These are phyloP conservation scores for Pichia nakasei DNA, from an alignment of 805 yeast species.

Conservation along the genomic window DNA sequence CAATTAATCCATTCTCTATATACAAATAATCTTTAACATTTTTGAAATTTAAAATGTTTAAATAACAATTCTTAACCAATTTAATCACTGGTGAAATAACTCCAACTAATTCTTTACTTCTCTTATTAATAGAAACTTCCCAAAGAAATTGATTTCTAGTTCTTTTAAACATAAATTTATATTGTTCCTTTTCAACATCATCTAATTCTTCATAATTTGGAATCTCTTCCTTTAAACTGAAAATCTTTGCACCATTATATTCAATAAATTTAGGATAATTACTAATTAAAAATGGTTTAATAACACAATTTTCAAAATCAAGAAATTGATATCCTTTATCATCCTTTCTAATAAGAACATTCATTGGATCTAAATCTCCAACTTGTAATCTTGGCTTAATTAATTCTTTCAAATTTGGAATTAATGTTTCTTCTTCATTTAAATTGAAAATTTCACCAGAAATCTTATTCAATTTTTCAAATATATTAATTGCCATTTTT, in stretches of 20 bases:
- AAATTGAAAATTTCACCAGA: conserved; percentile 54
- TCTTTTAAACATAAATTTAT: conserved; percentile 76
- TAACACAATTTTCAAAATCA: conserved; percentile 75
- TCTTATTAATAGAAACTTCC: conserved; percentile 67
- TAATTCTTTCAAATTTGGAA: conserved; percentile 55
- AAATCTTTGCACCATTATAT: conserved; percentile 84
- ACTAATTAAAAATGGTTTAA: conserved; percentile 75
- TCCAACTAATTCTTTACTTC: conserved; percentile 58
- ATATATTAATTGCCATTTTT: conserved; percentile 48
- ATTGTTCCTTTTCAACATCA: conserved; percentile 69
- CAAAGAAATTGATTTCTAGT: conserved; percentile 88
- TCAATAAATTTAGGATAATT: conserved; percentile 77
- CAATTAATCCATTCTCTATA: conserved; percentile 58
- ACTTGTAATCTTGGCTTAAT: conserved; percentile 64
- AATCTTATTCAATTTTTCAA: conserved; percentile 47
- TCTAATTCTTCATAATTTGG: conserved; percentile 59
- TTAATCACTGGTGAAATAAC: conserved; percentile 79
- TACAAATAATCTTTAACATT: conserved; percentile 50
- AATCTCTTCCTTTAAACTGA: conserved; percentile 63
- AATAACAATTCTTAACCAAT: conserved; percentile 55
- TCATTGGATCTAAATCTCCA: conserved; percentile 90
- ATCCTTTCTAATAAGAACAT: conserved; percentile 49
- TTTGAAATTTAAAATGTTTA: conserved; percentile 51
- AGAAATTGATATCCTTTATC: conserved; percentile 41
- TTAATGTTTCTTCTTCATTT: conserved; percentile 31